Evolutionary conservation across 208 protist species (phyloP), one percentile per base, ranked within the genome.

Genomic region (Leishmania lainsoni): DNA sequence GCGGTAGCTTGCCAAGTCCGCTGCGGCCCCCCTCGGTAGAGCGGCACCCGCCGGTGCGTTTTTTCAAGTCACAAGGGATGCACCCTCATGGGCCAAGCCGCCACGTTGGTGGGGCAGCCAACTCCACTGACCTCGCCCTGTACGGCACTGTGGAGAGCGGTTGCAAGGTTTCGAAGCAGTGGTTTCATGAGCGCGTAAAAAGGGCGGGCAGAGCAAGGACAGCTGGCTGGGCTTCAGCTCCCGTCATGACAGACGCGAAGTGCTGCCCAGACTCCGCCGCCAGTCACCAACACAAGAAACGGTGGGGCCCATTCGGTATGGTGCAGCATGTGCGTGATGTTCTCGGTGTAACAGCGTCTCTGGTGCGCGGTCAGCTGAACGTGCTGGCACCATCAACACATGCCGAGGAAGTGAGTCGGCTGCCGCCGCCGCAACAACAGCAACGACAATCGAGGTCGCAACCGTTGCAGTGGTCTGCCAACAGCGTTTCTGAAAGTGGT

Each of bases 281-380:
- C 3, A 66, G 51, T 8, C n/a, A 54, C 10, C 52, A 22, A 32
- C 17, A 32, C 39, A 76, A 61, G n/a, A 71, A 54, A 51, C 82
- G 78, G 22, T 86, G 82, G 82, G 82, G 82, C 0, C 78, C 82
- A 12, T 71, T 86, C 45, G 82, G 78, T 10, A 79, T 93, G 69
- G 83, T 95, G 74, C 78, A 85, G 61, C 89, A 87, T 35, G 88
- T 92, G 29, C 82, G 88, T 6, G 91, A 96, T 54, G 89, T 94
- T 51, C 75, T 96, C 51, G 84, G 80, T 61, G 89, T 90, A n/a
- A 92, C 90, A 6, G 86, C 87, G 17, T 93, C 91, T 4, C 82
- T 94, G 35, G 88, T 93, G 26, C 83, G 86, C 3, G 90, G 87
- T 68, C 83, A 87, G 79, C 84, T 94, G 51, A 81, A 93, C 68